phyloP scores from a whole-genome alignment of 2,329 filamentous ascomycete genomes.

The Paraphoma sp. region DNA sequence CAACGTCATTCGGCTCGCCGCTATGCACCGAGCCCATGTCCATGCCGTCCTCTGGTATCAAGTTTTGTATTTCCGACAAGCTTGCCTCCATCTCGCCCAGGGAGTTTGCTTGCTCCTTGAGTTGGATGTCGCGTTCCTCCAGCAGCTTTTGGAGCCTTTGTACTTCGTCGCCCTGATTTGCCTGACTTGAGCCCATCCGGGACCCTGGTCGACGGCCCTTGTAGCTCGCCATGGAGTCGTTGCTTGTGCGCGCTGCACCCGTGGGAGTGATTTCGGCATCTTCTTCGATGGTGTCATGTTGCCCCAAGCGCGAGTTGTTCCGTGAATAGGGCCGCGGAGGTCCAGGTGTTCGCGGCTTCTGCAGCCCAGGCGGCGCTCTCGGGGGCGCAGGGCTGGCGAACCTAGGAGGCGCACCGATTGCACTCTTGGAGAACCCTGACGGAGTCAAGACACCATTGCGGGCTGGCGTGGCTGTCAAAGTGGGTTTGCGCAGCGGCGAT shows the following conservation, averaged over 20 bases:
- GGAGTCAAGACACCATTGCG: constrained; percentile 62
- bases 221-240: constrained; percentile 60
- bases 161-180: constrained; percentile 67
- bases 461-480: constrained; percentile 55
- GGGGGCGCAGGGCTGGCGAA: constrained; percentile 67
- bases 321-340: constrained; percentile 55
- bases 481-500: constrained; percentile 74
- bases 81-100: constrained; percentile 90
- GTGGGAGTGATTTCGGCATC: constrained; percentile 57
- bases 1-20: constrained; percentile 66
- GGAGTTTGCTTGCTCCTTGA: constrained; percentile 85
- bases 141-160: constrained; percentile 75
- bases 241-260: constrained; percentile 58
- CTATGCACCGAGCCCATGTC: constrained; percentile 54
- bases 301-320: constrained; percentile 54
- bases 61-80: constrained; percentile 77
- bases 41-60: constrained; percentile 66
- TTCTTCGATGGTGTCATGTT: constrained; percentile 50
- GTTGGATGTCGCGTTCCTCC: constrained; percentile 81
- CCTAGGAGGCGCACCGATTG: constrained; percentile 60
- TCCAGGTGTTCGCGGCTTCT: constrained; percentile 50
- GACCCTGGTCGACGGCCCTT: constrained; percentile 36
- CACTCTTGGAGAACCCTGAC: constrained; percentile 60
- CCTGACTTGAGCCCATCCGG: constrained; percentile 44
- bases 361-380: constrained; percentile 64